phyloP scores from a whole-genome alignment of 129 eudicot genomes.

The Ambrosia trifida region DNA sequence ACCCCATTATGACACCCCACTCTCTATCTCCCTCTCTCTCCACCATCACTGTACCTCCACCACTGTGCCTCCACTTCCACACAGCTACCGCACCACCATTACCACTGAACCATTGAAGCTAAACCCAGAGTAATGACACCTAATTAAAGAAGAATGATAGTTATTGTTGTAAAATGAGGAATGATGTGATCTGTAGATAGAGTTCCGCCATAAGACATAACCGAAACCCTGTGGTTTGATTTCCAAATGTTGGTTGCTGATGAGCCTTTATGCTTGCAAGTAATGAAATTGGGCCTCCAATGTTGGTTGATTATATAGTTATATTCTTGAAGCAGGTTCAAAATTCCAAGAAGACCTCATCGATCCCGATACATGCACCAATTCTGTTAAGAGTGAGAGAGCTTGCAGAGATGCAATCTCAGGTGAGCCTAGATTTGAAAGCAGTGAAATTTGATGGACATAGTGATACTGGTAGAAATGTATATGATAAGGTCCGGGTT shows the following conservation, averaged over 20 bases:
- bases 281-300: neutral
- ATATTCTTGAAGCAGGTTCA: conserved; percentile 44
- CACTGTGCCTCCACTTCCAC: too few species aligned
- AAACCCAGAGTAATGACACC: too few species aligned
- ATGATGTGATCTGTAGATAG: too few species aligned
- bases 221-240: neutral
- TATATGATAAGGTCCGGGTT: conserved; percentile 66
- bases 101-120: too few species aligned
- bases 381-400: conserved; percentile 81
- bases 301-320: neutral
- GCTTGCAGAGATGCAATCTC: conserved; percentile 82
- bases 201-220: too few species aligned
- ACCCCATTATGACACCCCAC: too few species aligned
- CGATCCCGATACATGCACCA: conserved; percentile 74
- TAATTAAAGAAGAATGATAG: too few species aligned
- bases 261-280: neutral
- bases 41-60: too few species aligned
- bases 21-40: too few species aligned
- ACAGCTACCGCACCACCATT: too few species aligned
- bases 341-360: conserved; percentile 60
- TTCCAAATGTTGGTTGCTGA: too few species aligned
- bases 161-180: too few species aligned
- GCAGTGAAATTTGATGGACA: conserved; percentile 46
- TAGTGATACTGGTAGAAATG: conserved; percentile 48
- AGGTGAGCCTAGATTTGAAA: conserved; percentile 51